A percentile compares a stretch with the other conserved stretches of the same genome.
phyloP scores from a whole-genome alignment of 1,139 yeast species.

The Pichia cactophila region DNA sequence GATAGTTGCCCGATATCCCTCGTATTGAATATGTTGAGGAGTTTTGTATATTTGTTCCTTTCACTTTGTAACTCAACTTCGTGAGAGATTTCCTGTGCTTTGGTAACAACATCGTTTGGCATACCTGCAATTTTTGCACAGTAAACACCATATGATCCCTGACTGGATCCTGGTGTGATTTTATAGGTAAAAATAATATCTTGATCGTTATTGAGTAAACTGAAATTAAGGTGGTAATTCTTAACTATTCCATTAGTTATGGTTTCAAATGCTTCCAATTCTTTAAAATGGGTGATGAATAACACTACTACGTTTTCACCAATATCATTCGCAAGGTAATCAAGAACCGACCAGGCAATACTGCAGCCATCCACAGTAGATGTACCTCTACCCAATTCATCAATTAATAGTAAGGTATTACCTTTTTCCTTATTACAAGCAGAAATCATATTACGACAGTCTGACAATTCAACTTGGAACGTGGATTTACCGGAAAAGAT shows the following conservation, averaged over 20 bases:
- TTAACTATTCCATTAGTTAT: constrained; percentile 36
- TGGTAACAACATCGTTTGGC: constrained; percentile 40
- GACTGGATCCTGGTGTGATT: constrained; percentile 50
- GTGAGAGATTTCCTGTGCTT: constrained; percentile 44
- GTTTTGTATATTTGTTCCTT: constrained; percentile 9
- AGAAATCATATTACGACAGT: constrained; percentile 50
- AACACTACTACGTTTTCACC: constrained; percentile 47
- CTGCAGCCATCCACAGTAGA: constrained; percentile 87
- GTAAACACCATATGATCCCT: constrained; percentile 68
- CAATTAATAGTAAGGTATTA: constrained; percentile 51
- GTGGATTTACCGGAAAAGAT: constrained; percentile 64
- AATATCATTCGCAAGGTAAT: constrained; percentile 44
- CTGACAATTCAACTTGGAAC: constrained; percentile 67
- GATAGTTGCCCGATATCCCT: constrained; percentile 12
- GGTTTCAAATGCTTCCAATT: constrained; percentile 46
- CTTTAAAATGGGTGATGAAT: constrained; percentile 88
- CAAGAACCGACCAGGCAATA: constrained; percentile 71
- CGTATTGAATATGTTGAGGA: constrained; percentile 1
- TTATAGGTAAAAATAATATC: constrained; percentile 54
- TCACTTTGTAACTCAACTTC: constrained; percentile 29
- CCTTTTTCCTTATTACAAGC: constrained; percentile 1
- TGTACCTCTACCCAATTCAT: constrained; percentile 74
- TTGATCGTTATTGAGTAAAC: constrained; percentile 22
- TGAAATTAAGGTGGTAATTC: constrained; percentile 75
- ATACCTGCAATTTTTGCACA: constrained; percentile 69